Evolutionary conservation across 2,329 filamentous ascomycete genomes (phyloP), one percentile per base, ranked within the genome.

Genomic region (Mycosphaerella sp.): DNA sequence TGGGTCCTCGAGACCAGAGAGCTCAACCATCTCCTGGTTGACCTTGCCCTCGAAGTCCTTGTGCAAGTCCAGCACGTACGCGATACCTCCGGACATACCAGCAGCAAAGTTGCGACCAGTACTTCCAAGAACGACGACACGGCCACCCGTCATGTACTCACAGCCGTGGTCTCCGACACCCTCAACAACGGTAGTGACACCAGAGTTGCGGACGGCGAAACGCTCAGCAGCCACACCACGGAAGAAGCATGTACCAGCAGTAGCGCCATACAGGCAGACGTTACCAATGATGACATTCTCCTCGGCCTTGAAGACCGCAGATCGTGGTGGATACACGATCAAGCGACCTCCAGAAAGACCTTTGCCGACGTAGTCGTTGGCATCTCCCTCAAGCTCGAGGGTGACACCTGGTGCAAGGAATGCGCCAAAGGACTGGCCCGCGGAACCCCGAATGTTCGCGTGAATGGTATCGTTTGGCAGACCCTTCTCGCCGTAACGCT

Each of bases 131-230:
- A 95, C 81, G 60, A 97, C 77, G 48, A 96, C 80, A 68, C 91
- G 89, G 69, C 92, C 92, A 70, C 92, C 92, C 67, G 92, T 96
- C 92, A 97, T 97, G 81, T 97, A 97, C 79, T 97, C 92, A 70
- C 91, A 96, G 59, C 89, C 88, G 71, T 97, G 92, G 72, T 97
- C 92, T 78, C 92, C 92, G 61, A 95, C 82, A 74, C 92, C 92
- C 74, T 97, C 92, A 59, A 96, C 91, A 61, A 97, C 88, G n/a
- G 92, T 90, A 29, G 86, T 95, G 48, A 89, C 92, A 74, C 92
- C 92, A 1, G 92, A 96, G 78, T 97, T 97, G 64, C 92, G 87
- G 62, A 97, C 92, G 58, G 90, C 91, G 71, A 97, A 97, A 67
- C 92, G 88, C 78, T 97, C 92, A 41, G 92, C 92, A 67, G 92